Conservation (phyloP, 495 filamentous ascomycete species). For the Coniosporium apollinis region DNA sequence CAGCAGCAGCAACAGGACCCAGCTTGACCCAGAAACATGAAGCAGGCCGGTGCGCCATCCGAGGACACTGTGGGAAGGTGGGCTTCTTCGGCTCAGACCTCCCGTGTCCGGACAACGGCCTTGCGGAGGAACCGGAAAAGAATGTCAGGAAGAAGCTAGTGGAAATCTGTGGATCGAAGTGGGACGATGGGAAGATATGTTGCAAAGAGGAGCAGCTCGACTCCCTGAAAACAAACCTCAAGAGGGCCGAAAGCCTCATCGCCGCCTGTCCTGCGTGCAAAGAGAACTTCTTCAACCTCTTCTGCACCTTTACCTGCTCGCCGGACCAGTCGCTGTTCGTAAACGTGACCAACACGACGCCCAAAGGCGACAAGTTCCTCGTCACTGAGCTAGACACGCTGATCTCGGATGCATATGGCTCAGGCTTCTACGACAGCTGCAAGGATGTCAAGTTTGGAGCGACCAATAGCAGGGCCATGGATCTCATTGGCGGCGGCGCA, state of each 20-base stretch:
- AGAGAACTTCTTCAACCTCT: conserved; percentile 93
- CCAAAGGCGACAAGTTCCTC: conserved; percentile 46
- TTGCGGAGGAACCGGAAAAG: conserved; percentile 54
- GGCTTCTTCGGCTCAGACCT: conserved; percentile 73
- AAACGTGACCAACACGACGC: conserved; percentile 67
- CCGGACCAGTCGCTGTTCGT: conserved; percentile 90
- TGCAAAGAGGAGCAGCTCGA: conserved; percentile 74
- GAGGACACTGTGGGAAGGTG: conserved; percentile 80
- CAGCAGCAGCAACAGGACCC: conserved; percentile 4
- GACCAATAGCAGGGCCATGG: conserved; percentile 80
- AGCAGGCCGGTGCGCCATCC: conserved; percentile 75
- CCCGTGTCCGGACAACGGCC: conserved; percentile 85
- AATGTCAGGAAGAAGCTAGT: conserved; percentile 58
- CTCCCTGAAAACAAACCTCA: conserved; percentile 59
- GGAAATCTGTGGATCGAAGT: conserved; percentile 71
- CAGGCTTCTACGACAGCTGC: conserved; percentile 88
- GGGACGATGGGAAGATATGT: conserved; percentile 68
- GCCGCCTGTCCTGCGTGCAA: conserved; percentile 88
- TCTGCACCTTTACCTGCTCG: conserved; percentile 95
- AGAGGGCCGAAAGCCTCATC: conserved; percentile 77
- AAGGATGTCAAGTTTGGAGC: conserved; percentile 97
- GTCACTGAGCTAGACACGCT: conserved; percentile 84
- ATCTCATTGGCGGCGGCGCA: conserved; percentile 86
- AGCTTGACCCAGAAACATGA: conserved; percentile 53
- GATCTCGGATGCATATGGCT: conserved; percentile 72